phyloP scores from a whole-genome alignment of 1,284 basidiomycete species.

The Paramarasmius palmivorus region DNA sequence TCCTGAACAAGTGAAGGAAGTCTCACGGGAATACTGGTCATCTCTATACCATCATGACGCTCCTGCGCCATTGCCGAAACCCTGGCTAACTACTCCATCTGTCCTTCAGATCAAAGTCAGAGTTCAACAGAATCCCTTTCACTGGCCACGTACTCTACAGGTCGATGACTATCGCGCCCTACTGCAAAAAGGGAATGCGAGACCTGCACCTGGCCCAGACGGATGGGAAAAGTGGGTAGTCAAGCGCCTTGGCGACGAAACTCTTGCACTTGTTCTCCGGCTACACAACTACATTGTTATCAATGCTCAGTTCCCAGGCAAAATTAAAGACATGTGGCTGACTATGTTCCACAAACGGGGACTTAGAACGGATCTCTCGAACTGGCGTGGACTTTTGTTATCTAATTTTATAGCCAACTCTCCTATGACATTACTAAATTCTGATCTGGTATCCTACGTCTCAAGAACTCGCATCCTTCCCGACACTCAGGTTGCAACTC shows the following conservation, averaged over 20 bases:
- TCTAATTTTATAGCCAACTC: slow-evolving; percentile 21
- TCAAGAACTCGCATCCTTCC: slow-evolving; percentile 7
- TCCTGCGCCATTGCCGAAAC: no score
- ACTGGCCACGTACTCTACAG: not conserved
- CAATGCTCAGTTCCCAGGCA: not conserved
- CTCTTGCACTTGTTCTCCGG: not conserved
- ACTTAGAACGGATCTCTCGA: slow-evolving; percentile 15
- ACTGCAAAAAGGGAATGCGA: not conserved
- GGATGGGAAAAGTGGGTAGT: slow-evolving; percentile 5
- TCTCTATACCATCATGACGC: no score
- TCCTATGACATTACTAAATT: slow-evolving; percentile 20
- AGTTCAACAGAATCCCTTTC: not conserved
- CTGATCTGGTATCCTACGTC: slow-evolving; percentile 15
- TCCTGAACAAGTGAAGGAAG: no score
- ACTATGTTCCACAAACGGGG: slow-evolving; percentile 18
- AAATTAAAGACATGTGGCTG: slow-evolving; percentile 6
- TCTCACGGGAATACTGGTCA: no score
- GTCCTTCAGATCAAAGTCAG: not conserved
- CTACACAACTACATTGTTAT: slow-evolving; percentile 2
- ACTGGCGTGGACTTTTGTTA: slow-evolving; percentile 19
- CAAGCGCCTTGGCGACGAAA: not conserved
- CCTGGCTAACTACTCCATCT: no score
- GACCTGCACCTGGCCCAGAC: not conserved
- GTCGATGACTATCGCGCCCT: not conserved
- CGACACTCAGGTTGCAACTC: slow-evolving; percentile 18